Percentiles rank a stretch among this genome's conserved stretches.
Evolutionary conservation across 306 rosid genomes (phyloP).

Genomic region (Begonia fuchsioides): DNA sequence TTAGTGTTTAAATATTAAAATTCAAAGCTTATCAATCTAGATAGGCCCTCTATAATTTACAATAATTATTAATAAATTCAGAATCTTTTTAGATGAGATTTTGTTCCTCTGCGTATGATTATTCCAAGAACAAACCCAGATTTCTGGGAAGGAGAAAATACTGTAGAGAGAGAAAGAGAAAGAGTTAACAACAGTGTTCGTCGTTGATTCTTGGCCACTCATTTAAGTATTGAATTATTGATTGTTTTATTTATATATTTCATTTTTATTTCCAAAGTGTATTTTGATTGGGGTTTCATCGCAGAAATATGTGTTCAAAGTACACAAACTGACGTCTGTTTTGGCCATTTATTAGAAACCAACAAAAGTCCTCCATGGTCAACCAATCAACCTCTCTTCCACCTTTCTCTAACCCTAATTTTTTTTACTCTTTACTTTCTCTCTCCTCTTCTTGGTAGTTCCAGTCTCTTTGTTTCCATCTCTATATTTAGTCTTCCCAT

Average conservation of each 20-base stretch:
- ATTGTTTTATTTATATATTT: background rate
- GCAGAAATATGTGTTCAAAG: slow-evolving; percentile 27
- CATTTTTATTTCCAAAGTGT: slow-evolving; percentile 6
- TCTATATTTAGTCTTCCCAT: background rate
- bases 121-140: no score
- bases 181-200: slow-evolving; percentile 12
- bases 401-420: background rate
- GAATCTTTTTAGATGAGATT: no score
- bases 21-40: background rate
- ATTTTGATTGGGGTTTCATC: slow-evolving; percentile 15
- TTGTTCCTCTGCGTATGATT: no score
- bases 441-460: background rate
- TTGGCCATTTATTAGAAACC: slow-evolving; percentile 43
- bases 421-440: no score
- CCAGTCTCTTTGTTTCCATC: background rate
- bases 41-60: no score
- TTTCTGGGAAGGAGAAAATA: no score
- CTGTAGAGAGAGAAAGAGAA: background rate
- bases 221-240: slow-evolving; percentile 13
- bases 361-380: slow-evolving; percentile 24
- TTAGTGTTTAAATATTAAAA: slow-evolving; percentile 47
- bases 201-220: slow-evolving; percentile 34
- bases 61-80: no score
- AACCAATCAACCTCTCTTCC: slow-evolving; percentile 12
- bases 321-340: slow-evolving; percentile 29